These are phyloP conservation scores for Citrus medica DNA, from an alignment of 345 rosid species.

Conservation along the genomic window DNA sequence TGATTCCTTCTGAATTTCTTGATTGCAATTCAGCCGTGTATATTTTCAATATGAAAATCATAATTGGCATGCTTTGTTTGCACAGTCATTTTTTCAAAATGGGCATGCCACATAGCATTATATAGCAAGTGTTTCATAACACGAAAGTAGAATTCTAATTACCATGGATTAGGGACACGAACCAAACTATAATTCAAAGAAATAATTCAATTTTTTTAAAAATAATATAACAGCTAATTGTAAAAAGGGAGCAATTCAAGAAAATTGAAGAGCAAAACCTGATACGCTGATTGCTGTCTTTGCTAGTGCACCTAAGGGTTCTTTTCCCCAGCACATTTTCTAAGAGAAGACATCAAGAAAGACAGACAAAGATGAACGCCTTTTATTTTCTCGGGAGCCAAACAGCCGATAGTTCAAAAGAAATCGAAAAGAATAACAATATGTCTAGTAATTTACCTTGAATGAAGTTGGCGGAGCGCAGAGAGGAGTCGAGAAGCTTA, in stretches of 20 bases:
- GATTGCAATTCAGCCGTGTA: too few species aligned
- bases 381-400: neutral
- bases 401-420: neutral
- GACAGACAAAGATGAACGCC: neutral
- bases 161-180: neutral
- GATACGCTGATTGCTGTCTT: neutral
- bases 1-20: neutral
- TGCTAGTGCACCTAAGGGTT: neutral
- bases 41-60: neutral
- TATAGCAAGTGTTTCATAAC: neutral
- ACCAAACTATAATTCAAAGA: neutral
- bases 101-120: neutral
- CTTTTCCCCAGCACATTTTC: neutral
- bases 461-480: neutral
- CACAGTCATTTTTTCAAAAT: neutral
- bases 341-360: neutral
- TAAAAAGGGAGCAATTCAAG: neutral
- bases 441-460: constrained; percentile 16
- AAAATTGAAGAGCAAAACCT: constrained; percentile 6
- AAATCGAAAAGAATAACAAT: neutral
- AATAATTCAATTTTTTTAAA: neutral
- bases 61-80: neutral
- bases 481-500: constrained; percentile 14
- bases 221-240: neutral
- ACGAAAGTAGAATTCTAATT: neutral